phyloP scores from a whole-genome alignment of 495 filamentous ascomycete species.

The Haplographium delicatum region DNA sequence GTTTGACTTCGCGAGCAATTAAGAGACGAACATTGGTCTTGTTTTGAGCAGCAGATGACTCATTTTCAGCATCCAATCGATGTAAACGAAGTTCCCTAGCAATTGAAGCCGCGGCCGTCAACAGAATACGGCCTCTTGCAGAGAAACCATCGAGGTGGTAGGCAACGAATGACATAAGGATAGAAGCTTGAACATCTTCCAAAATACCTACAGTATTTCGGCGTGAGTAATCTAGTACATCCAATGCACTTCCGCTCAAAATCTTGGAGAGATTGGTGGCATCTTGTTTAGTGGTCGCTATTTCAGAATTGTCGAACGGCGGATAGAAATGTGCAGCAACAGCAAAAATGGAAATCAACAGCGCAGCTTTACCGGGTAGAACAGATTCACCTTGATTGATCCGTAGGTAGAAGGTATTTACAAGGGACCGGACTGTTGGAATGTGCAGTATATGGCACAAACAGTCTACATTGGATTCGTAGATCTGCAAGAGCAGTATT shows the following conservation, averaged over 20 bases:
- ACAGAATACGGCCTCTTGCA: constrained; percentile 26
- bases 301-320: constrained; percentile 7
- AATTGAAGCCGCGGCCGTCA: constrained; percentile 15
- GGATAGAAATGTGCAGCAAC: constrained; percentile 33
- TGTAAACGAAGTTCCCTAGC: constrained; percentile 43
- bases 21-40: constrained; percentile 15
- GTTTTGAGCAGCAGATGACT: constrained; percentile 18
- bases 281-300: constrained; percentile 13
- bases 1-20: constrained; percentile 30
- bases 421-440: constrained; percentile 25
- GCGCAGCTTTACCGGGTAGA: constrained; percentile 28
- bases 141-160: constrained; percentile 35
- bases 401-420: constrained; percentile 32
- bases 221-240: constrained; percentile 27
- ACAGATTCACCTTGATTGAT: constrained; percentile 22
- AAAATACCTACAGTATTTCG: constrained; percentile 33
- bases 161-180: constrained; percentile 34
- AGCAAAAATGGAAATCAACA: constrained; percentile 38
- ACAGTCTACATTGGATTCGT: constrained; percentile 32
- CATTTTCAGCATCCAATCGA: constrained; percentile 31
- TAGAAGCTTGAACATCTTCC: constrained; percentile 42
- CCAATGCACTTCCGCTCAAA: constrained; percentile 20
- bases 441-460: constrained; percentile 37
- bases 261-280: constrained; percentile 16
- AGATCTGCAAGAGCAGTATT: constrained; percentile 32